Base-by-base conservation (phyloP, 2,329 filamentous ascomycete species). In the Pleomassaria siparia region DNA sequence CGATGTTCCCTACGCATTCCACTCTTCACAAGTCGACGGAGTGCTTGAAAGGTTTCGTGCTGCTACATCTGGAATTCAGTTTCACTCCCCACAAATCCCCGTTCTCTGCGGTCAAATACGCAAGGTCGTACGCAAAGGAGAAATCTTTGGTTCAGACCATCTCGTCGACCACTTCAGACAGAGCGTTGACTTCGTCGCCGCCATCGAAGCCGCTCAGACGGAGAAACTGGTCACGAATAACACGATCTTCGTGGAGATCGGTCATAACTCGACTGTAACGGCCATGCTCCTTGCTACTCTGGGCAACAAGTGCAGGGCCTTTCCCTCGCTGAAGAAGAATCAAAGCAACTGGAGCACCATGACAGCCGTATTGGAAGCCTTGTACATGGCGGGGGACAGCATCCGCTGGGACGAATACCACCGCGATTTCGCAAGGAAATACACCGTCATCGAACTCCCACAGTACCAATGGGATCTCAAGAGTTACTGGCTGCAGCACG, bases 371-470 rank as follows among this genome's bases (percentile, higher is more conserved):
- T 28, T 44, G 20, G 16, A 12, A 8, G 12, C 22, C 2, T 28
- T 59, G 0, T 78, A 87, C 62, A 63, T 61, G 1, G 72, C 70
- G 1, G 85, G 84, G 0, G 56, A 83, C 2, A 69, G 75, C 8
- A 68, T 88, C 18, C 70, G 81, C 51, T 89, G 84, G 82, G 75
- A 77, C 36, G 83, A 83, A 61, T 85, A 48, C 28, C 71, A 77
- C 45, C 51, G 59, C 1, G 69, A 68, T 4, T 73, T 79, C 21
- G 64, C 28, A 16, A 7, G 20, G 2, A 43, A 28, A 0, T 53
- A 45, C 20, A 21, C 32, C 7, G 43, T 59, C 1, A 6, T 58
- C 2, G 13, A 30, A 2, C 48, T 60, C 0, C 58, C 84, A 2
- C 45, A 61, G 2, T 73, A 73, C 44, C 26, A 30, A 3, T 74